phyloP scores from a whole-genome alignment of 139 green algal genomes.

The Yamagishiella unicocca region DNA sequence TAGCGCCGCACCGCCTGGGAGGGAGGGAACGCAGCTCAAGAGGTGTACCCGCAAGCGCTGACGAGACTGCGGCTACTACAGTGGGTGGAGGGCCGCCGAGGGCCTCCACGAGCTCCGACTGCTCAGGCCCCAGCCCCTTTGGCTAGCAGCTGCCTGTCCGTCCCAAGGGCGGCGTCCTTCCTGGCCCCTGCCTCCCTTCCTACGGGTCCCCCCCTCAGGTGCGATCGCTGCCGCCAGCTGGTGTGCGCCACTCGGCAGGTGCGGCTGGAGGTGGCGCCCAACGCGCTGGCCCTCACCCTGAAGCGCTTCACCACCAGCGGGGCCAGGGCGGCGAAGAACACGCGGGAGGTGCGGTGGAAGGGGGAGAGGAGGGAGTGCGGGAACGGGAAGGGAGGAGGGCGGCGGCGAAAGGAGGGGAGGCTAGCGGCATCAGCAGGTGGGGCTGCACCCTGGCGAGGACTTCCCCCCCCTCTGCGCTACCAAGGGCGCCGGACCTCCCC shows the following conservation, averaged over 20 bases:
- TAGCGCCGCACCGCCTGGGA: no score
- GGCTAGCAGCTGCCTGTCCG: no score
- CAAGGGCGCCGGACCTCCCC: no score
- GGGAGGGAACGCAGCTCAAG: no score
- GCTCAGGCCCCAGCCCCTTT: no score
- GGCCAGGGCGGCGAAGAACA: slow-evolving; percentile 47
- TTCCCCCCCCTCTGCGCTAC: not conserved
- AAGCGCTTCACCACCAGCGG: slow-evolving; percentile 63
- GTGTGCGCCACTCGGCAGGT: slow-evolving; percentile 35
- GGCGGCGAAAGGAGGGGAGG: not conserved
- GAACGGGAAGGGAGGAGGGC: not conserved
- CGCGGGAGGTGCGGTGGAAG: slow-evolving; percentile 54
- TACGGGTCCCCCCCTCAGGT: not conserved
- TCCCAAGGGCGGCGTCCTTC: no score
- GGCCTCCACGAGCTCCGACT: no score
- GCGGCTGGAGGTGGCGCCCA: slow-evolving; percentile 71
- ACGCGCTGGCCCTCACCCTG: slow-evolving; percentile 65
- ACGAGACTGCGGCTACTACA: no score
- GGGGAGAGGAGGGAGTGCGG: no score
- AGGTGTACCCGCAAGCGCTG: no score
- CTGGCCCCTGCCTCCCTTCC: not conserved
- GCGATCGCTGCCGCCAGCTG: slow-evolving; percentile 31
- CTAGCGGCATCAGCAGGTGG: not conserved
- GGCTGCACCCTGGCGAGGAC: not conserved
- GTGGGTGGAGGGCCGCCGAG: no score